Base-by-base conservation (phyloP, 2,329 filamentous ascomycete species). In the Corniculantispora saksenae region DNA sequence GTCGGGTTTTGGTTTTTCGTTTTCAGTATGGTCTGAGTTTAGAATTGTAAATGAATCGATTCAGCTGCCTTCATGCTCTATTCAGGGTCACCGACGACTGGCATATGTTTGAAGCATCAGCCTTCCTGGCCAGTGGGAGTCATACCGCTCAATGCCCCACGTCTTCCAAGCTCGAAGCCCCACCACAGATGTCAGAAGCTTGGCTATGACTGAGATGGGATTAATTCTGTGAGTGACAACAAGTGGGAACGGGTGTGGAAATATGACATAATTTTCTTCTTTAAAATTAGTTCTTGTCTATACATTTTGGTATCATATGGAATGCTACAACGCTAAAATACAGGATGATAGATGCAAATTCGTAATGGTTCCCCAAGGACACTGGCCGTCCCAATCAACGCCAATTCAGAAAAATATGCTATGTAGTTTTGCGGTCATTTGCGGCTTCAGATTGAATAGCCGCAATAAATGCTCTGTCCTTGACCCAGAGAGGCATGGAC, bases 401-500 rank as follows among this genome's bases (percentile, higher is more conserved):
- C 50, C 61, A 9, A 48, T n/a, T 47, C 19, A 12, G n/a, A 35
- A 19, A 50, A 19, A 13, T 29, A 9, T 40, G 8, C 35, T 63
- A 63, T 4, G 21, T 51, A 29, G 40, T 21, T 57, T 57, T 63
- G 21, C 61, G 53, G 25, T 63, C 61, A 29, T 13, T 51, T n/a
- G 53, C 61, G 19, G 54, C 51, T 32, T 63, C 61, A 21, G 57
- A 40, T 25, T 63, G 43, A 3, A 63, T n/a, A 9, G 61, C 61
- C 12, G 53, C 54, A 19, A 63, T 63, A 43, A 63, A 63, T 1
- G 61, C 54, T 51, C 61, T 66, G 56, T 66, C 57, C 40, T 43
- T 61, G 17, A 64, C 21, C 61, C 61, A 67, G 23, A 55, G 32
- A 17, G 66, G 66, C 64, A 67, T 43, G 40, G 50, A 21, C 25